Evolutionary conservation across 2,329 filamentous ascomycete genomes (phyloP).

Genomic region (Hirsutella rhossiliensis): DNA sequence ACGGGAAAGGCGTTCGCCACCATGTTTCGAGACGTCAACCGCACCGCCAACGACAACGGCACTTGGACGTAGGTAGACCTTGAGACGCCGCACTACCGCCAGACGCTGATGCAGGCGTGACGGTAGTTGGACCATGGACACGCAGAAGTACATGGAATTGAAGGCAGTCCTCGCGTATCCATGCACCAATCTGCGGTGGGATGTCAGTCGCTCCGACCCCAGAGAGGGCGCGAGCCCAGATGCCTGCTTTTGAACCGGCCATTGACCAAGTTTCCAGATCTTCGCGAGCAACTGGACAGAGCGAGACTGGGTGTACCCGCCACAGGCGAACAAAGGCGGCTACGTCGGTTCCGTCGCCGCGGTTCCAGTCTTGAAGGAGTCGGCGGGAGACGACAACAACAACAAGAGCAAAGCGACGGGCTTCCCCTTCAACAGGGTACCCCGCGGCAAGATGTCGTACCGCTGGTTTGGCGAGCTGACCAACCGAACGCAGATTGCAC

Average conservation of each 20-base stretch:
- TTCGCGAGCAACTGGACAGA: slow-evolving; percentile 26
- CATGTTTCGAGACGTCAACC: slow-evolving; percentile 16
- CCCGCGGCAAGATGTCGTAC: slow-evolving; percentile 19
- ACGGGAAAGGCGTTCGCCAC: slow-evolving; percentile 25
- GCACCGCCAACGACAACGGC: neutral
- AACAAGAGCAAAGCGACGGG: slow-evolving; percentile 24
- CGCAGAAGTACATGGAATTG: slow-evolving; percentile 18
- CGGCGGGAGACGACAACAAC: neutral
- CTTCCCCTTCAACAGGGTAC: slow-evolving; percentile 22
- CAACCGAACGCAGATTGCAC: slow-evolving; percentile 26
- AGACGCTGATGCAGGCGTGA: slow-evolving; percentile 15
- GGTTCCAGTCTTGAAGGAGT: no score
- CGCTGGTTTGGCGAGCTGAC: slow-evolving; percentile 31
- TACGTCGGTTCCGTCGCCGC: slow-evolving; percentile 30
- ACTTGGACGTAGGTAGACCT: slow-evolving; percentile 2
- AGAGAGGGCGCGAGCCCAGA: no score
- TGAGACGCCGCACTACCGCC: neutral
- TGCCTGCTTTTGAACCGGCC: neutral
- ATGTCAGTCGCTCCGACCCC: slow-evolving; percentile 12
- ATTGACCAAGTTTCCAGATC: slow-evolving; percentile 14
- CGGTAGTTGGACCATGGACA: slow-evolving; percentile 15
- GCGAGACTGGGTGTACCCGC: slow-evolving; percentile 29
- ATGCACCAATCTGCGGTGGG: slow-evolving; percentile 22
- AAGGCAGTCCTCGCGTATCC: slow-evolving; percentile 16
- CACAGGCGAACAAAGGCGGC: slow-evolving; percentile 20